Conservation (phyloP, 352 stramenopile genomes). For the Phytophthora europaea region DNA sequence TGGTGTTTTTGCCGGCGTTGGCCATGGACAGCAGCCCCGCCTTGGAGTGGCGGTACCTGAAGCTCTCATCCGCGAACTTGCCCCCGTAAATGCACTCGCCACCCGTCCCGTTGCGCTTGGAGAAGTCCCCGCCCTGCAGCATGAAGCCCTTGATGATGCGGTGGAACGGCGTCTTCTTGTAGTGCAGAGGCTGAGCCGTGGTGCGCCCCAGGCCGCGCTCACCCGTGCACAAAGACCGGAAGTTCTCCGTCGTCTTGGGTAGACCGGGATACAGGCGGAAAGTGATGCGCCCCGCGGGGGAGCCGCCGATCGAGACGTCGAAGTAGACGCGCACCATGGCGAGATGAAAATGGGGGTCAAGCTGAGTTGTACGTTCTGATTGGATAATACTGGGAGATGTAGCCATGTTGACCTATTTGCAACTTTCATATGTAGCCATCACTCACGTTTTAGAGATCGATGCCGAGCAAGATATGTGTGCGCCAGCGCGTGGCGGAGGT, state of each 20-base stretch:
- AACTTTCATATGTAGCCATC: neutral
- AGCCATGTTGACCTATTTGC: neutral
- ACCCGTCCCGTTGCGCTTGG: slow-evolving; percentile 22
- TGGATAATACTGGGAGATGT: neutral
- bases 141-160: slow-evolving; percentile 91
- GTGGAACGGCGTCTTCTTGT: slow-evolving; percentile 81
- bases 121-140: slow-evolving; percentile 65
- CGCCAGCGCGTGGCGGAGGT: slow-evolving; percentile 15
- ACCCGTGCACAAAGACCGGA: slow-evolving; percentile 67
- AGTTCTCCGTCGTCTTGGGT: slow-evolving; percentile 76
- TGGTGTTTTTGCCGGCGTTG: slow-evolving; percentile 89
- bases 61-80: slow-evolving; percentile 95
- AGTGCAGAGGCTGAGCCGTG: slow-evolving; percentile 70
- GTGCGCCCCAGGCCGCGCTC: slow-evolving; percentile 73
- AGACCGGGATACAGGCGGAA: slow-evolving; percentile 66
- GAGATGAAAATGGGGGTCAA: too few species aligned
- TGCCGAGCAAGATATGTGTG: slow-evolving; percentile 7
- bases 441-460: neutral
- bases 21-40: slow-evolving; percentile 96
- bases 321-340: slow-evolving; percentile 47
- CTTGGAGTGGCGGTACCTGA: slow-evolving; percentile 93
- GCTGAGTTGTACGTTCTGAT: too few species aligned
- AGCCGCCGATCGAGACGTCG: slow-evolving; percentile 91
- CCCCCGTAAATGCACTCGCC: slow-evolving; percentile 88
- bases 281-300: slow-evolving; percentile 47